A percentile compares a stretch with the other conserved stretches of the same genome.
phyloP scores from a whole-genome alignment of 2,329 filamentous ascomycete genomes.

The Apiospora kogelbergensis region DNA sequence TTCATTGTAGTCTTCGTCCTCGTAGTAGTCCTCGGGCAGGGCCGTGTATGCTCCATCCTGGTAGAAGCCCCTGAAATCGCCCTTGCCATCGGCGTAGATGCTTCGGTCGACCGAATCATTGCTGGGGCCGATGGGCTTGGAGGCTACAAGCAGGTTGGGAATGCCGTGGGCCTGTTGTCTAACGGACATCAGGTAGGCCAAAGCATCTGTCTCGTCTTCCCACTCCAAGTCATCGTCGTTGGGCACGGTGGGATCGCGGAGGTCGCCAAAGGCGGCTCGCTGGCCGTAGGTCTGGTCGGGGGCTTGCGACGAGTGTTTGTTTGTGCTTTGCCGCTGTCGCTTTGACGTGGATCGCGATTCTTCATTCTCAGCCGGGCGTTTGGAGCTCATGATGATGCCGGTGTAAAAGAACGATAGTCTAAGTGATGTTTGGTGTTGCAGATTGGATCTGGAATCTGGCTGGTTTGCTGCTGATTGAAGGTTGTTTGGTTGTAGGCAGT shows the following conservation, averaged over 20 bases:
- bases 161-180: conserved; percentile 72
- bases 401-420: background rate
- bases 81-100: conserved; percentile 48
- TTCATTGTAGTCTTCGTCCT: conserved; percentile 19
- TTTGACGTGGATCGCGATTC: conserved; percentile 21
- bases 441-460: background rate
- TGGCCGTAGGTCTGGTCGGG: conserved; percentile 56
- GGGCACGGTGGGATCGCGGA: conserved; percentile 40
- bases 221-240: conserved; percentile 51
- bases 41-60: conserved; percentile 79
- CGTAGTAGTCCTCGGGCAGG: conserved; percentile 42
- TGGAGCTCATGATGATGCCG: conserved; percentile 20
- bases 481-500: background rate
- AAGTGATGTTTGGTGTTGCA: background rate
- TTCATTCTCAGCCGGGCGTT: conserved; percentile 25
- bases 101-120: conserved; percentile 37
- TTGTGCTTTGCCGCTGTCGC: conserved; percentile 15
- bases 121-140: conserved; percentile 36
- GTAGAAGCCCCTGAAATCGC: conserved; percentile 65
- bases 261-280: conserved; percentile 57
- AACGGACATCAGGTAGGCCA: conserved; percentile 60
- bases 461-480: background rate
- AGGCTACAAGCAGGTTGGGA: conserved; percentile 69
- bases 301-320: conserved; percentile 13
- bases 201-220: conserved; percentile 54